Conservation (phyloP, 768 basidiomycete genomes). For the Naematelia aurantialba region DNA sequence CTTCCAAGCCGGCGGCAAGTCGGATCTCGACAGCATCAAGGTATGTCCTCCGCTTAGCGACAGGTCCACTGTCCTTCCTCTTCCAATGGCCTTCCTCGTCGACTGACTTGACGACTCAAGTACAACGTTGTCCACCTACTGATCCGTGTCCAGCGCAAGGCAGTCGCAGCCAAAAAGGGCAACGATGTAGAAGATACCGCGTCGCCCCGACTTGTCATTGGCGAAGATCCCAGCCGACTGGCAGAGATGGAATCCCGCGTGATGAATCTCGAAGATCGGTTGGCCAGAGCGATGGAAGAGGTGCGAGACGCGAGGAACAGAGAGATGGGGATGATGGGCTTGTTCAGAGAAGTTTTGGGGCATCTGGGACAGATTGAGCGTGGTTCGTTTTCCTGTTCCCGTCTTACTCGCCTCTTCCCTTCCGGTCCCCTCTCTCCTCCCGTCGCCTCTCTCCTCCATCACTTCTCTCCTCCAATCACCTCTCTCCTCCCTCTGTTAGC, state of each 20-base stretch:
- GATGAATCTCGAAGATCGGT: slow-evolving; percentile 29
- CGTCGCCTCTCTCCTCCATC: too few species aligned
- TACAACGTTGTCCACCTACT: not conserved
- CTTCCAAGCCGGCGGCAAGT: slow-evolving; percentile 37
- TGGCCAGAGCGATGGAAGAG: slow-evolving; percentile 31
- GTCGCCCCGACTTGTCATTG: slow-evolving; percentile 10
- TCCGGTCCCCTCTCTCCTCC: too few species aligned
- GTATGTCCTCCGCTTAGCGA: slow-evolving; percentile 16
- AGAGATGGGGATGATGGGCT: slow-evolving; percentile 30
- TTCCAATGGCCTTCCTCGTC: too few species aligned
- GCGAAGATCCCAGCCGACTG: slow-evolving; percentile 27
- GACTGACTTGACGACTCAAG: too few species aligned
- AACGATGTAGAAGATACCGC: slow-evolving; percentile 1
- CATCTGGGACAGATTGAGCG: slow-evolving; percentile 26
- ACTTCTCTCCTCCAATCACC: too few species aligned
- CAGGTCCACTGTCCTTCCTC: not conserved
- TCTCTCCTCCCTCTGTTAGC: too few species aligned
- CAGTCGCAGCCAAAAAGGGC: slow-evolving; percentile 36
- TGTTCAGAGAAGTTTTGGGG: slow-evolving; percentile 37
- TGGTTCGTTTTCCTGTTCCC: slow-evolving; percentile 14
- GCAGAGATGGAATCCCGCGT: slow-evolving; percentile 34
- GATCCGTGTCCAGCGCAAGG: slow-evolving; percentile 31
- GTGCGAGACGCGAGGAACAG: slow-evolving; percentile 34
- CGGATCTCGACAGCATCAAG: slow-evolving; percentile 44
- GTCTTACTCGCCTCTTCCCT: too few species aligned